These are phyloP conservation scores for Penicillium verrucosum DNA, from an alignment of 2,329 filamentous ascomycete genomes.

Conservation along the genomic window DNA sequence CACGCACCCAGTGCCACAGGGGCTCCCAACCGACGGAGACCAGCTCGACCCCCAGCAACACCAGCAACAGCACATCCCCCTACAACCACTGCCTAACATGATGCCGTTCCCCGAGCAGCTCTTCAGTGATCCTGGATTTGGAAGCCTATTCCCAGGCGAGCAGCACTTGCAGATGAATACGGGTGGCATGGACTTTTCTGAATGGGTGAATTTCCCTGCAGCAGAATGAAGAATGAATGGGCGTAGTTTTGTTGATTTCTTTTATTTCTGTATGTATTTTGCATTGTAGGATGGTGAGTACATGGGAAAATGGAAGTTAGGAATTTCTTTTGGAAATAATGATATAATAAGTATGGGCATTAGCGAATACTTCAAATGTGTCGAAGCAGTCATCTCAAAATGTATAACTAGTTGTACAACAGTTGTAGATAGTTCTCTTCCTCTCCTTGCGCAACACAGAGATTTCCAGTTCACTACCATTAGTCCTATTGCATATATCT, in stretches of 20 bases:
- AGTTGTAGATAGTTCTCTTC: no score
- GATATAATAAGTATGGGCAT: background rate
- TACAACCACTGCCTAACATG: conserved; percentile 26
- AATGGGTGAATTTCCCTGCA: conserved; percentile 40
- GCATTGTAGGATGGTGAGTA: conserved; percentile 2
- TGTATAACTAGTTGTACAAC: no score
- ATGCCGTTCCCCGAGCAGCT: conserved; percentile 40
- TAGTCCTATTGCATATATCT: no score
- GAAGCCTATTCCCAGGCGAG: conserved; percentile 34
- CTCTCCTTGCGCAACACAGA: no score
- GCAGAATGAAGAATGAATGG: conserved; percentile 15
- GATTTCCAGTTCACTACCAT: no score
- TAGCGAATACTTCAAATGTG: background rate
- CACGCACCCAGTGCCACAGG: background rate
- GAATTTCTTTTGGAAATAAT: background rate
- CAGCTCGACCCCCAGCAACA: conserved; percentile 10
- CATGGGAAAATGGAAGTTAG: background rate
- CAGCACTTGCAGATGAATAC: conserved; percentile 29
- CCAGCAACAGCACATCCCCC: conserved; percentile 13
- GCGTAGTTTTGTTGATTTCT: background rate
- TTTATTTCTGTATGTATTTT: background rate
- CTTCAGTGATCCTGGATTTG: conserved; percentile 36
- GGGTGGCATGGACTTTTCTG: conserved; percentile 38
- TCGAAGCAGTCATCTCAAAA: no score
- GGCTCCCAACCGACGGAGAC: background rate